Conservation (phyloP, 495 filamentous ascomycete species). For the Penicillium atrosanguineum region DNA sequence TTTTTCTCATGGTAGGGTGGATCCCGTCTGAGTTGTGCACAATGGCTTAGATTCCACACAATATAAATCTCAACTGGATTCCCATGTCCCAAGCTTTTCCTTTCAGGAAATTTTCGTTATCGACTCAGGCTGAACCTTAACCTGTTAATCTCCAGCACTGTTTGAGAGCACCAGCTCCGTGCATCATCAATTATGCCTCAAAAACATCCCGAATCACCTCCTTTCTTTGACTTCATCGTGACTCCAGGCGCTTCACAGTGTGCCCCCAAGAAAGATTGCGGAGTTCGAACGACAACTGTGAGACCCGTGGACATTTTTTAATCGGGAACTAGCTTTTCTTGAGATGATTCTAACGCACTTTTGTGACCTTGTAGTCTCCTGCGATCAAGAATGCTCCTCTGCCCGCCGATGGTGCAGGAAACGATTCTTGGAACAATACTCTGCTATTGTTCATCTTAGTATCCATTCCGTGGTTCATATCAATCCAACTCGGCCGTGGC, state of each 20-base stretch:
- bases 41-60: no score
- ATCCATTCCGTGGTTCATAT: constrained; percentile 62
- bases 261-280: constrained; percentile 62
- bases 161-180: no score
- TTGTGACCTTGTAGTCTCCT: constrained; percentile 52
- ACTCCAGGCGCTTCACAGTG: constrained; percentile 64
- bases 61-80: no score
- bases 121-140: no score
- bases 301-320: constrained; percentile 21
- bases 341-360: no score
- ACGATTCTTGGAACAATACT: constrained; percentile 67
- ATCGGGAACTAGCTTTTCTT: constrained; percentile 19
- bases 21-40: no score
- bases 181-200: no score
- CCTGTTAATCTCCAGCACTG: no score
- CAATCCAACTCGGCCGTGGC: constrained; percentile 68
- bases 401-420: constrained; percentile 71
- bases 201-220: constrained; percentile 10
- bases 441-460: constrained; percentile 57
- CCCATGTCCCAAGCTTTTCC: no score
- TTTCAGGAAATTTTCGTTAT: no score
- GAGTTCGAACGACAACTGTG: constrained; percentile 72
- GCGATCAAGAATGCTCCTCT: constrained; percentile 79
- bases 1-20: no score
- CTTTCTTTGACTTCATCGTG: constrained; percentile 71